Evolutionary conservation across 768 basidiomycete genomes (phyloP).

Genomic region (Lentinula sp.): DNA sequence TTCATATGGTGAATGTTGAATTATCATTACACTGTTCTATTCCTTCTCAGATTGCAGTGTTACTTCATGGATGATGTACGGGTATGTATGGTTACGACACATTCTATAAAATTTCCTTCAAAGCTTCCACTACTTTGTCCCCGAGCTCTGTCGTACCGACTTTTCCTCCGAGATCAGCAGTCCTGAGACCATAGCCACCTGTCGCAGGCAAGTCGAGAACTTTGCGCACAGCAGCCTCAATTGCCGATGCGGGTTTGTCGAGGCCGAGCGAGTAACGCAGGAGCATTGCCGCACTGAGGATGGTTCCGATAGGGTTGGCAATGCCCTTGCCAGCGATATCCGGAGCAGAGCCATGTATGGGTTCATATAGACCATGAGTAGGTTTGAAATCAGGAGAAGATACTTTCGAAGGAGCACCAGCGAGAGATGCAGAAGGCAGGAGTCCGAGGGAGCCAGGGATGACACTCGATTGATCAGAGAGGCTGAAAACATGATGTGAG

Average conservation of each 20-base stretch:
- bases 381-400: constrained; percentile 59
- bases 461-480: constrained; percentile 95
- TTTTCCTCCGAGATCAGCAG: constrained; percentile 82
- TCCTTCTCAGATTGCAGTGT: too few species aligned
- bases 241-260: constrained; percentile 74
- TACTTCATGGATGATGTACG: too few species aligned
- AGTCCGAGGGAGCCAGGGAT: constrained; percentile 97
- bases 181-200: constrained; percentile 77
- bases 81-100: not conserved
- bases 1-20: not conserved
- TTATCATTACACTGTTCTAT: too few species aligned
- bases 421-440: constrained; percentile 92
- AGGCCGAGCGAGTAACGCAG: constrained; percentile 92
- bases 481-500: constrained; percentile 33
- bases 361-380: constrained; percentile 90
- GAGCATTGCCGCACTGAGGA: constrained; percentile 90
- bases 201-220: constrained; percentile 65
- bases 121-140: constrained; percentile 69
- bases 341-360: constrained; percentile 92
- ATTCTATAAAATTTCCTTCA: constrained; percentile 50
- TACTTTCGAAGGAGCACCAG: constrained; percentile 68
- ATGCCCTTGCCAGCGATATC: constrained; percentile 94
- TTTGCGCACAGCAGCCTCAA: constrained; percentile 88
- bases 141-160: constrained; percentile 76
- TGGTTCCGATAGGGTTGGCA: constrained; percentile 93